Conservation (phyloP, 2,329 filamentous ascomycete genomes). For the Penicillium sp. region DNA sequence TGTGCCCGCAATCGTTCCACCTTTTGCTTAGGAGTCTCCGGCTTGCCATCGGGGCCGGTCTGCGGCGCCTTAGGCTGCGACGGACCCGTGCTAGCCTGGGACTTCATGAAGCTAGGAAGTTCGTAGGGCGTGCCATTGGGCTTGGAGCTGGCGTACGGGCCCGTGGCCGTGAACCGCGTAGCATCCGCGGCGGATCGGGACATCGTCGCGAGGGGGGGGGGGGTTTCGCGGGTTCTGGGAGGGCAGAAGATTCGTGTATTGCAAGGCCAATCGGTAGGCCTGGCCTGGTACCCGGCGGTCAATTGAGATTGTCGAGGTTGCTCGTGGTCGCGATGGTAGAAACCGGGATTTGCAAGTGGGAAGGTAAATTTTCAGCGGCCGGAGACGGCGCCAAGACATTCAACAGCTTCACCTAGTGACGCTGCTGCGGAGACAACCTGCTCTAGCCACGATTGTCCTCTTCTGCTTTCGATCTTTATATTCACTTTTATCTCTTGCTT, state of each 20-base stretch:
- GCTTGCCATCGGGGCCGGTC: constrained; percentile 26
- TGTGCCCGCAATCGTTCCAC: constrained; percentile 67
- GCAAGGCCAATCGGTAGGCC: background rate
- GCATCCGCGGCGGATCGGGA: constrained; percentile 50
- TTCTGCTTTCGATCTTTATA: background rate
- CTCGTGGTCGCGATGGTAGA: constrained; percentile 8
- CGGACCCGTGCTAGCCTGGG: constrained; percentile 8
- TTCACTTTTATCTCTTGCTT: background rate
- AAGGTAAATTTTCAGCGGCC: constrained; percentile 30
- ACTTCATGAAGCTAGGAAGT: constrained; percentile 30
- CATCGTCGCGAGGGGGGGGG: constrained; percentile 29
- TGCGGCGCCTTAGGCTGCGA: constrained; percentile 13
- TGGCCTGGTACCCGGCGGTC: background rate
- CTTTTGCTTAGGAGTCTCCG: constrained; percentile 67
- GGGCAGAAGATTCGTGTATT: background rate
- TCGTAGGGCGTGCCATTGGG: constrained; percentile 33
- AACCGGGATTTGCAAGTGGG: constrained; percentile 15
- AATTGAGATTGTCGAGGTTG: background rate
- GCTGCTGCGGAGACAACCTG: background rate
- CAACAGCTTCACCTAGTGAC: constrained; percentile 12
- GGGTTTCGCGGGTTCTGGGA: background rate
- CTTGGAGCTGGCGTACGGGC: constrained; percentile 49
- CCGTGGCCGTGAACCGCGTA: constrained; percentile 52
- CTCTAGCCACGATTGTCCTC: too few relatives aligned
- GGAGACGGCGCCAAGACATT: constrained; percentile 25